These are phyloP conservation scores for Heimioporus sp. DNA, from an alignment of 768 basidiomycete genomes.

Conservation along the genomic window DNA sequence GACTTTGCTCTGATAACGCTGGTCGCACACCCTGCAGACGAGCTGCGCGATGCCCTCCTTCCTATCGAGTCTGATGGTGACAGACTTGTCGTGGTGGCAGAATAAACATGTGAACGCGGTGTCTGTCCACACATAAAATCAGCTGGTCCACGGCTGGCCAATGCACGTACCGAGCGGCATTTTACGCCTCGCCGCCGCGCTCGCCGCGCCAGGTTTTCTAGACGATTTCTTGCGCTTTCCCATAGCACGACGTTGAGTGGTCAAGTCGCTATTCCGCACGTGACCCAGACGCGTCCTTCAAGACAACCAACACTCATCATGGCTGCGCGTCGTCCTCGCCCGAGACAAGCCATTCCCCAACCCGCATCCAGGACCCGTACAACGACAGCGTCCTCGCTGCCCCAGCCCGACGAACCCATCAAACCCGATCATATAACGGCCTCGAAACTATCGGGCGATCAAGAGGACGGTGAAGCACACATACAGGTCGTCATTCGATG, in stretches of 20 bases:
- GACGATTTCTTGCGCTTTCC: constrained; percentile 92
- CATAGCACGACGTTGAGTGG: constrained; percentile 40
- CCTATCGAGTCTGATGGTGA: constrained; percentile 79
- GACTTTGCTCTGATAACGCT: constrained; percentile 83
- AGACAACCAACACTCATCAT: constrained; percentile 34
- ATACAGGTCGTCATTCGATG: constrained; percentile 94
- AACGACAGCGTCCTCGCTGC: constrained; percentile 37
- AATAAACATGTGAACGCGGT: constrained; percentile 84
- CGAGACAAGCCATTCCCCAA: constrained; percentile 31
- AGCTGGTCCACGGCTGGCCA: constrained; percentile 1
- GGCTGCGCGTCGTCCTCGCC: constrained; percentile 63
- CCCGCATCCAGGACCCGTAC: constrained; percentile 45
- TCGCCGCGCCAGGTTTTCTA: constrained; percentile 68
- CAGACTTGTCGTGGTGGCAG: constrained; percentile 88
- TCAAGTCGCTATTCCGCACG: constrained; percentile 17
- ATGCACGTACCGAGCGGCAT: constrained; percentile 62
- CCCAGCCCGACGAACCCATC: constrained; percentile 18
- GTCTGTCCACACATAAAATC: constrained; percentile 42
- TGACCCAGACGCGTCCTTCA: constrained; percentile 35
- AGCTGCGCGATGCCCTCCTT: constrained; percentile 83
- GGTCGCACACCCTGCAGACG: constrained; percentile 82
- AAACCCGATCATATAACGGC: constrained; percentile 22
- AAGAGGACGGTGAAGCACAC: constrained; percentile 65
- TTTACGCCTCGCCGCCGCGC: constrained; percentile 54
- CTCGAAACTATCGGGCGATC: constrained; percentile 25